Evolutionary conservation across 176 grass and related monocot genomes (phyloP), one percentile per base, ranked within the genome.

Genomic region (Carex myosuroides): DNA sequence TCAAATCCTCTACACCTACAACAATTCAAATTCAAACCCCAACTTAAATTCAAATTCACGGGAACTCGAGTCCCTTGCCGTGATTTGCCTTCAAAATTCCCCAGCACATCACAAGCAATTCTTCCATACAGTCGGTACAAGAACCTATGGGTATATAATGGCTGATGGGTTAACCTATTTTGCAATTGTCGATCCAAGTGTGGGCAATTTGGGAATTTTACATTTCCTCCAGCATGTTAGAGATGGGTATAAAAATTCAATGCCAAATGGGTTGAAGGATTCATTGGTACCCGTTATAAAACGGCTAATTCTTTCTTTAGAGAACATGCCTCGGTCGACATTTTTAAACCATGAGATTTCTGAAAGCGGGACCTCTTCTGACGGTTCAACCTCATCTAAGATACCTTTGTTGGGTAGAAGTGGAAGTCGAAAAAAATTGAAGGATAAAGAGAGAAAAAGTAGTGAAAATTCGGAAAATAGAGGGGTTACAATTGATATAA

Each of bases 141-240:
- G 92, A 60, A 98, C 86, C 84, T 98, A 89, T 22, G 89, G 88
- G 5, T 98, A 87, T 65, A 52, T 98, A 62, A 87, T 86, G 81
- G 86, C 57, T 1, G 95, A 93, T 0, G 92, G 92, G 8, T 81
- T 89, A 86, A 90, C 89, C 0, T 98, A 93, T 87, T 98, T 94
- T 20, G 92, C 95, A 8, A 94, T 98, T 44, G 89, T 98, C 5
- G 91, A 98, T 39, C 95, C 95, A 5, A 94, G 85, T 2, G 79
- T 98, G 0, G 95, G 95, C 3, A 95, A 80, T 80, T 84, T 29
- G 3, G 92, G 86, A 14, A 90, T 90, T 2, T 70, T 98, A 61
- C 95, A 88, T 59, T 98, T 98, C 86, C 64, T 98, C 14, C 87
- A 90, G 41, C 87, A 88, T 35, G 81, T 98, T 1, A 77, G 67